phyloP scores from a whole-genome alignment of 768 basidiomycete species.

The Lactarius tabidus region DNA sequence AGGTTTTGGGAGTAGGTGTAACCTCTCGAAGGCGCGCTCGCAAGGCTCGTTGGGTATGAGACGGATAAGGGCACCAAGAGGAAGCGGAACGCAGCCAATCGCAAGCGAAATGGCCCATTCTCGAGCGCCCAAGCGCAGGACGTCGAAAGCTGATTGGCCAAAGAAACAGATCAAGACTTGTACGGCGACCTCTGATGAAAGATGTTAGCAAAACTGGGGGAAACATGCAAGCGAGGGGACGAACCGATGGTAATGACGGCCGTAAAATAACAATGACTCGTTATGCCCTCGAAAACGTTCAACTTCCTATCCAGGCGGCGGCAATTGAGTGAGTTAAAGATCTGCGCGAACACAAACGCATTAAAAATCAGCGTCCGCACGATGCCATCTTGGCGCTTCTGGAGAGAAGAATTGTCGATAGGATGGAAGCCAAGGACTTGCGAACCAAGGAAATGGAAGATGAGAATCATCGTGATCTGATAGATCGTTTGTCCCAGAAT shows the following conservation, averaged over 20 bases:
- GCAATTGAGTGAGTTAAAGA: conserved; percentile 93
- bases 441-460: conserved; percentile 84
- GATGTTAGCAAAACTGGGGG: conserved; percentile 6
- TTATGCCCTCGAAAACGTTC: conserved; percentile 85
- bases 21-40: conserved; percentile 51
- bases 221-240: conserved; percentile 28
- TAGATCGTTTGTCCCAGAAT: conserved; percentile 86
- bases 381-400: conserved; percentile 40
- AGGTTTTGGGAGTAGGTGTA: conserved; percentile 62
- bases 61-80: conserved; percentile 79
- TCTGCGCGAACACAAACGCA: conserved; percentile 96
- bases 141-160: conserved; percentile 88
- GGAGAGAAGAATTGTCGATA: conserved; percentile 29
- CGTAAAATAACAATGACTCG: conserved; percentile 79
- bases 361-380: conserved; percentile 94
- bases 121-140: conserved; percentile 66
- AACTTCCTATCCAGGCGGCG: conserved; percentile 78
- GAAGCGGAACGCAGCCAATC: conserved; percentile 82
- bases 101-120: conserved; percentile 95
- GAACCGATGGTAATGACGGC: conserved; percentile 78
- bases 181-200: conserved; percentile 70
- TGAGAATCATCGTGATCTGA: conserved; percentile 74
- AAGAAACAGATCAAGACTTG: conserved; percentile 89
- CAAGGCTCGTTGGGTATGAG: conserved; percentile 77
- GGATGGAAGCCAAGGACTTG: conserved; percentile 60